Evolutionary conservation across 169 alveolate species (phyloP).

Genomic region (Plasmodium vinckei): DNA sequence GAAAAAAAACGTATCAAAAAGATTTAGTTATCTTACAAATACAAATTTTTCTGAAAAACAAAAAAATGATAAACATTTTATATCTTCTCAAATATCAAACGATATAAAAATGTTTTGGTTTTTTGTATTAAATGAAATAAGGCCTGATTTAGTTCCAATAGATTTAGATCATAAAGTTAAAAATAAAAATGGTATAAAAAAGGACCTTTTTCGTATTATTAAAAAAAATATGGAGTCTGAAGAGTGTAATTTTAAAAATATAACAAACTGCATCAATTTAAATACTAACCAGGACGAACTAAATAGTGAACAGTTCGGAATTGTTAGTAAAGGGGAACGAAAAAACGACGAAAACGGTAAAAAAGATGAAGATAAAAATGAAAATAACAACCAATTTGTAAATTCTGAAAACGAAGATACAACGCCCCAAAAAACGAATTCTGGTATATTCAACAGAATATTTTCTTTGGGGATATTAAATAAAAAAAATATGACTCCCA

Average conservation of each 20-base stretch:
- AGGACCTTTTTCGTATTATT: constrained; percentile 21
- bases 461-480: background rate
- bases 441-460: no score
- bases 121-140: constrained; percentile 66
- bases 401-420: no score
- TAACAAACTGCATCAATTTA: background rate
- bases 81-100: constrained; percentile 75
- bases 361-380: no score
- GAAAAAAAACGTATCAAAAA: constrained; percentile 83
- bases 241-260: constrained; percentile 3
- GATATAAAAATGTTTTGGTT: constrained; percentile 77
- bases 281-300: background rate
- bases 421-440: no score
- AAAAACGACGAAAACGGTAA: no score
- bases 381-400: no score
- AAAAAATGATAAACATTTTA: constrained; percentile 73
- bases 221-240: constrained; percentile 50
- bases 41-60: constrained; percentile 76
- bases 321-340: no score
- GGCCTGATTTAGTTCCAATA: constrained; percentile 76
- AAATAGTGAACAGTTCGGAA: background rate
- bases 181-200: constrained; percentile 55
- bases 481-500: constrained; percentile 1
- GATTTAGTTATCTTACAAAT: constrained; percentile 79
- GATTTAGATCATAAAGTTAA: constrained; percentile 69